Percentiles rank a stretch among this genome's conserved stretches.
These are phyloP conservation scores for Geotrichum australiense DNA, from an alignment of 1,139 yeast species.

Conservation along the genomic window DNA sequence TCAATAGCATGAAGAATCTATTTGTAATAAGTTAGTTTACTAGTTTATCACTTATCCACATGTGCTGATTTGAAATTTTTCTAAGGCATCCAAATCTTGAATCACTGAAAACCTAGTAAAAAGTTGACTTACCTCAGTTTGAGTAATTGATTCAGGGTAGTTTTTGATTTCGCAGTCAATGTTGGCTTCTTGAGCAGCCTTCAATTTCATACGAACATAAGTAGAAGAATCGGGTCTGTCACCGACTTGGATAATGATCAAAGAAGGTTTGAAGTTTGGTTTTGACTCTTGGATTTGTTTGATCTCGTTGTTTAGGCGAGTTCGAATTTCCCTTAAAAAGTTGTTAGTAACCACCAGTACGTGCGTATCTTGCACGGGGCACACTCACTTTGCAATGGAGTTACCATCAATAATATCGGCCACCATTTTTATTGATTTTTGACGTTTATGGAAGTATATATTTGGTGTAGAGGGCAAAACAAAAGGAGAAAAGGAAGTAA, in stretches of 20 bases:
- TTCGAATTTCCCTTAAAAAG: constrained; percentile 47
- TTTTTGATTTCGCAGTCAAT: constrained; percentile 64
- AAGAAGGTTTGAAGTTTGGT: constrained; percentile 63
- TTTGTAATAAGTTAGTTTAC: constrained; percentile 4
- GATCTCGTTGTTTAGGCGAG: constrained; percentile 43
- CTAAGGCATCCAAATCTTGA: not conserved
- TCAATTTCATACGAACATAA: constrained; percentile 91
- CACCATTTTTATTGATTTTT: constrained; percentile 28
- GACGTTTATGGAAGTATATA: constrained; percentile 26
- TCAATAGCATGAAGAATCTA: constrained; percentile 55
- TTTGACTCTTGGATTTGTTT: constrained; percentile 45
- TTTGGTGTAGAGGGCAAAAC: constrained; percentile 7
- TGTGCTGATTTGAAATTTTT: not conserved
- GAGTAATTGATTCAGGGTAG: constrained; percentile 49
- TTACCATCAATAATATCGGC: constrained; percentile 55
- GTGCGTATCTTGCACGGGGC: too few relatives aligned
- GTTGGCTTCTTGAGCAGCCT: constrained; percentile 80
- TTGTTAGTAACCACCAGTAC: constrained; percentile 48
- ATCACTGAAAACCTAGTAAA: not conserved
- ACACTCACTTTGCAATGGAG: constrained; percentile 46
- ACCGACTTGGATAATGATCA: constrained; percentile 88
- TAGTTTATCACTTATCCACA: too few relatives aligned
- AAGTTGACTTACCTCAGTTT: constrained; percentile 27
- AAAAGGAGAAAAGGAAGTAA: constrained; percentile 2
- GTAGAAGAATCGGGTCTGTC: constrained; percentile 83